Evolutionary conservation across 805 yeast species (phyloP), one percentile per base, ranked within the genome.

Genomic region (Yamadazyma takamatsuzukensis): DNA sequence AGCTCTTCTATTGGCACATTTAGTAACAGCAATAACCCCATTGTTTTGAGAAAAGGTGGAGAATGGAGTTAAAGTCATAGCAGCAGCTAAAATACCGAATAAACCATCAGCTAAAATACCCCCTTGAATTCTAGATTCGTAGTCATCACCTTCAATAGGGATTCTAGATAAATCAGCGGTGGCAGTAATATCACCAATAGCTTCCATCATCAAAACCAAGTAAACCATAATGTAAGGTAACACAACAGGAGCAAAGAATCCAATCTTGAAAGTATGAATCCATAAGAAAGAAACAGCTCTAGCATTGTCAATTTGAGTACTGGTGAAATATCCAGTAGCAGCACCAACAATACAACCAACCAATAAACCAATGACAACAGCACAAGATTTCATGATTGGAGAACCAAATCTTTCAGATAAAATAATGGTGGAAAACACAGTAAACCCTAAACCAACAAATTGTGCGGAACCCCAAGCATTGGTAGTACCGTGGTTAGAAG

Each of bases 321-420:
- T 60, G 40, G 74, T 72, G 54, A 87, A 87, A 62, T 87, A 87
- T 18, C 88, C 88, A 54, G 83, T 76, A 6, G 89, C 95, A 39
- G 94, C 95, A 25, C 93, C 95, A 32, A 87, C 90, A 37, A 87
- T 83, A 64, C 95, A 87, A 16, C 96, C 96, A 23, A 84, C 77
- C 13, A 88, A 60, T 36, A 87, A 65, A 23, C 96, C 96, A 25
- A 80, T 61, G 44, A 87, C 83, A 32, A 87, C 95, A 2, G 96
- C 89, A 70, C 95, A 86, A 2, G 94, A 83, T 53, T 83, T 85
- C 94, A 87, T 83, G 50, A 87, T 82, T 32, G 96, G 96, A 13
- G 96, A 77, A 15, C 96, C 96, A 72, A 82, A 87, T 53, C 78
- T 76, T 57, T 88, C 96, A 50, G 81, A 72, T 17, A 85, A 32